phyloP scores from a whole-genome alignment of 2,329 filamentous ascomycete genomes.

The Ilyonectria sp. region DNA sequence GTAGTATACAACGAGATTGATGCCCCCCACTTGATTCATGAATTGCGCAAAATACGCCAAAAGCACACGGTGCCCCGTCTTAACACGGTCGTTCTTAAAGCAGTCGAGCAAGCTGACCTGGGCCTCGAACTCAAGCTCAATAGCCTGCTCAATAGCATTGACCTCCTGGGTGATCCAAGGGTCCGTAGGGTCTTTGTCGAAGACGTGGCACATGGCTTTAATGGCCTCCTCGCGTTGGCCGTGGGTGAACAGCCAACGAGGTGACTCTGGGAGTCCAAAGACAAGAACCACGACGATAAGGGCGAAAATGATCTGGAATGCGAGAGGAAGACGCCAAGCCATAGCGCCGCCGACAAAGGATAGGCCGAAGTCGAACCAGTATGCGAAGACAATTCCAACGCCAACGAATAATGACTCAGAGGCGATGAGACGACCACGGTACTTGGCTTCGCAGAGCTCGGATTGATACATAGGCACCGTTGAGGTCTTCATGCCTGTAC shows the following conservation, averaged over 20 bases:
- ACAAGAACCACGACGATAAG: conserved; percentile 52
- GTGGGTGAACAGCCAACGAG: conserved; percentile 57
- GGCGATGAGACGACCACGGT: conserved; percentile 67
- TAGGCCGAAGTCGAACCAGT: conserved; percentile 60
- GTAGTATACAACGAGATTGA: conserved; percentile 61
- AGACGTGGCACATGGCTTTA: conserved; percentile 55
- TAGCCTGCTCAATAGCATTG: conserved; percentile 58
- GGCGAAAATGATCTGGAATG: conserved; percentile 54
- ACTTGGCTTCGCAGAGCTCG: conserved; percentile 57
- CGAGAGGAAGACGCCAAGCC: conserved; percentile 46
- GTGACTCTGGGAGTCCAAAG: conserved; percentile 58
- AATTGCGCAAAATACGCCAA: conserved; percentile 41
- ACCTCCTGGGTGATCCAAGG: conserved; percentile 53
- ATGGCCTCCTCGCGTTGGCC: conserved; percentile 55
- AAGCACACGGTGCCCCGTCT: conserved; percentile 35
- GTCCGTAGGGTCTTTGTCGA: conserved; percentile 55
- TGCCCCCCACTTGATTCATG: conserved; percentile 62
- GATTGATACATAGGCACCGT: conserved; percentile 55
- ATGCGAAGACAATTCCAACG: conserved; percentile 55
- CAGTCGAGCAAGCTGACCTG: conserved; percentile 27
- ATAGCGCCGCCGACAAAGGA: conserved; percentile 48
- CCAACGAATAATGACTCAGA: conserved; percentile 60
- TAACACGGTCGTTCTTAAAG: conserved; percentile 36
- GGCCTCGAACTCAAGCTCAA: conserved; percentile 54
- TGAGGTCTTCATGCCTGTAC: conserved; percentile 58